Percentiles rank a stretch among this genome's conserved stretches.
phyloP scores from a whole-genome alignment of 148 eudicot species.

The Salicornia ramosissima region DNA sequence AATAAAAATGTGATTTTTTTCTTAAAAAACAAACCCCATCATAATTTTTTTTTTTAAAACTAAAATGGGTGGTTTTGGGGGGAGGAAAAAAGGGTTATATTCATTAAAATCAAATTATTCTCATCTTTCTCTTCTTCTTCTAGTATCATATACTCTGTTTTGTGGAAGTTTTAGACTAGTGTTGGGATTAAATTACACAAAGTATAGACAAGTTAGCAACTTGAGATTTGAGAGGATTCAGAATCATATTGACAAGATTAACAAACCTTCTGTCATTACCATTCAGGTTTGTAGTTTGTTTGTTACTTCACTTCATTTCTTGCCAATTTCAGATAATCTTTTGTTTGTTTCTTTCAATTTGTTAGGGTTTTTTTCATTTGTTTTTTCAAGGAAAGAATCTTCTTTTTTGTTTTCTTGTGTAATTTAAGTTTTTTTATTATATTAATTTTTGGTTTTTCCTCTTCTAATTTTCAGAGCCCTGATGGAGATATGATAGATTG shows the following conservation, averaged over 20 bases:
- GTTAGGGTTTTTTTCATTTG: not conserved
- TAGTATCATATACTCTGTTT: constrained; percentile 22
- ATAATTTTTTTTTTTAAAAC: not conserved
- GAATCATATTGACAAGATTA: constrained; percentile 62
- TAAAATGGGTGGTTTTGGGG: constrained; percentile 26
- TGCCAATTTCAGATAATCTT: not conserved
- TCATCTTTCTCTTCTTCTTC: constrained; percentile 1
- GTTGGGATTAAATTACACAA: constrained; percentile 53
- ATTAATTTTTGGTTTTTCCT: not conserved
- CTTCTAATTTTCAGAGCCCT: constrained; percentile 55
- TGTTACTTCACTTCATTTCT: not conserved
- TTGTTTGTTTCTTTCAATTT: constrained; percentile 7
- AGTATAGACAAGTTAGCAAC: constrained; percentile 61
- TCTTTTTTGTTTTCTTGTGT: not conserved
- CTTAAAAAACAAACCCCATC: constrained; percentile 13
- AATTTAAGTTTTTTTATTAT: not conserved
- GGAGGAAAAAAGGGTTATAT: constrained; percentile 12
- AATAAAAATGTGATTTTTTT: constrained; percentile 5
- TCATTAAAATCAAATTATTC: not conserved
- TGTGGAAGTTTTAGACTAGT: constrained; percentile 27
- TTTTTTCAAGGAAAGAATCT: not conserved
- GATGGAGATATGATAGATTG: constrained; percentile 98
- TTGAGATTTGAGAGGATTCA: constrained; percentile 82
- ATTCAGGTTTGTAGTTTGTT: constrained; percentile 54
- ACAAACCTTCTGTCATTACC: constrained; percentile 68